Conservation (phyloP, 441 rosid genomes). For the Gossypium gossypioides region DNA sequence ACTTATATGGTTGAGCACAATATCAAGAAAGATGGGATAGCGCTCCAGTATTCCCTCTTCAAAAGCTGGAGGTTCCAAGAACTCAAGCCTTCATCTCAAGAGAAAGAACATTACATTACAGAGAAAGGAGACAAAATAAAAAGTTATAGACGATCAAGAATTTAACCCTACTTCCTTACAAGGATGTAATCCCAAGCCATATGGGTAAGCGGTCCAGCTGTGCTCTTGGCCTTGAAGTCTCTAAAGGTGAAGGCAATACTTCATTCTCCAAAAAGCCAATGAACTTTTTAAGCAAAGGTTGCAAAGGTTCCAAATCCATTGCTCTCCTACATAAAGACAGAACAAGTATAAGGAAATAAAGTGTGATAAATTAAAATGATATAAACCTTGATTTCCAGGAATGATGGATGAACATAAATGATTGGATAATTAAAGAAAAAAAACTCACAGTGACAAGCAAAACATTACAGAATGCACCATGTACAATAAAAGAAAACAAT, state of each 20-base stretch:
- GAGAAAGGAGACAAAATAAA: slow-evolving; percentile 6
- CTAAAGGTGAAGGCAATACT: slow-evolving; percentile 49
- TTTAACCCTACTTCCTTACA: slow-evolving; percentile 51
- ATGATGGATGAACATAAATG: not conserved
- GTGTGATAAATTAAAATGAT: not conserved
- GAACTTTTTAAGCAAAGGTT: slow-evolving; percentile 76
- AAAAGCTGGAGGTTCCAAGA: slow-evolving; percentile 88
- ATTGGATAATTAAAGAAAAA: not conserved
- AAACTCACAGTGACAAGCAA: not conserved
- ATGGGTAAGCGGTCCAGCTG: slow-evolving; percentile 64
- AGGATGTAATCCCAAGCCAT: slow-evolving; percentile 94
- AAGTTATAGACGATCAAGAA: slow-evolving; percentile 14
- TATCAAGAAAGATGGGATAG: slow-evolving; percentile 90
- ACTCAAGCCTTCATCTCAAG: slow-evolving; percentile 78
- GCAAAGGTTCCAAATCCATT: slow-evolving; percentile 85
- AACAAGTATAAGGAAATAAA: slow-evolving; percentile 15
- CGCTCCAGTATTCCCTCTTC: slow-evolving; percentile 96
- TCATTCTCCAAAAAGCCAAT: slow-evolving; percentile 79
- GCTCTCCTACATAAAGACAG: slow-evolving; percentile 56
- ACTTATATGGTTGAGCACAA: slow-evolving; percentile 81
- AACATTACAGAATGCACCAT: not conserved
- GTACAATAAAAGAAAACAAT: not conserved
- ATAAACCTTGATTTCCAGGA: not conserved
- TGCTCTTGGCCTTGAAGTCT: slow-evolving; percentile 61
- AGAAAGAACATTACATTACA: slow-evolving; percentile 11